Conservation (phyloP, 331 rosid genomes). For the Phaseolus coccineus region DNA sequence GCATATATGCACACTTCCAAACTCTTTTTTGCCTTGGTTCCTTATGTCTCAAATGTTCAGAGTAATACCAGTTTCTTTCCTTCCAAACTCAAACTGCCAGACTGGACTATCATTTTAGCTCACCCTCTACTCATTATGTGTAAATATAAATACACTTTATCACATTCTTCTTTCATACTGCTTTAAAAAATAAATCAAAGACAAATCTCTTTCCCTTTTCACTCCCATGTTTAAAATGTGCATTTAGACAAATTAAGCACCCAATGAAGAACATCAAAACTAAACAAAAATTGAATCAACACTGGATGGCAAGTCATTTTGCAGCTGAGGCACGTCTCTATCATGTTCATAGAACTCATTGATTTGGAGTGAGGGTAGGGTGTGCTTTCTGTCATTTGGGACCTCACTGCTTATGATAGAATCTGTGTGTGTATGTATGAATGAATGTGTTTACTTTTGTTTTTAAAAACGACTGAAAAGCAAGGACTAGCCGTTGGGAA, state of each 20-base stretch:
- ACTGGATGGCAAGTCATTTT: no score
- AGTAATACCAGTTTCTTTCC: constrained; percentile 44
- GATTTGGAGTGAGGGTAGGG: background rate
- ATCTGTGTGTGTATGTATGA: constrained; percentile 17
- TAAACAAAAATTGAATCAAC: no score
- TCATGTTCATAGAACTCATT: constrained; percentile 45
- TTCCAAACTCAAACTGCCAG: constrained; percentile 52
- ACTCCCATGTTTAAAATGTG: background rate
- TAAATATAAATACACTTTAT: background rate
- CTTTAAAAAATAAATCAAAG: no score
- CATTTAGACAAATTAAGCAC: no score
- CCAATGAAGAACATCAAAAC: no score
- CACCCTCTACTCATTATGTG: constrained; percentile 39
- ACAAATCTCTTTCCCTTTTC: no score
- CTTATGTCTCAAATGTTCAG: constrained; percentile 49
- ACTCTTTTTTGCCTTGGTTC: constrained; percentile 34
- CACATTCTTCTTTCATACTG: background rate
- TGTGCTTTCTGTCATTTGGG: constrained; percentile 47
- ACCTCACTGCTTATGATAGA: constrained; percentile 51
- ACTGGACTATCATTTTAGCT: constrained; percentile 45
- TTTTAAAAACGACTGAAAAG: constrained; percentile 43
- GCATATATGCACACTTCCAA: constrained; percentile 35
- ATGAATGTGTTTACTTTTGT: constrained; percentile 34
- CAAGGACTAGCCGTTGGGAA: constrained; percentile 67
- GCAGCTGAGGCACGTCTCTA: background rate